phyloP scores from a whole-genome alignment of 2,329 filamentous ascomycete genomes.

The Neofusicoccum parvum region DNA sequence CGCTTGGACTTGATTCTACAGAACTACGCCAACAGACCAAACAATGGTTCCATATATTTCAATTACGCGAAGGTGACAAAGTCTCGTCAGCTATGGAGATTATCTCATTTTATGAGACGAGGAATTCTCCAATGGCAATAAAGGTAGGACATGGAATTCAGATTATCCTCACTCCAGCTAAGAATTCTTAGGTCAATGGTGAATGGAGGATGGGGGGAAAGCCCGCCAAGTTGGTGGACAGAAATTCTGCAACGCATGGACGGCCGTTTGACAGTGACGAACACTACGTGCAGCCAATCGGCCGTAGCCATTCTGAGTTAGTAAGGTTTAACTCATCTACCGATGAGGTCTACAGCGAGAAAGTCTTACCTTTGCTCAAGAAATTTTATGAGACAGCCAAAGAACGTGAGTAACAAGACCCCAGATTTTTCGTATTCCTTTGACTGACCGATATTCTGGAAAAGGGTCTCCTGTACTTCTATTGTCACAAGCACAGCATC shows the following conservation, averaged over 20 bases:
- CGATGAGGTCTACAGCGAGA: background rate
- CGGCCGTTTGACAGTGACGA: background rate
- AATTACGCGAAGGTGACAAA: background rate
- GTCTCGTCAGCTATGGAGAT: background rate
- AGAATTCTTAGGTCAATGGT: background rate
- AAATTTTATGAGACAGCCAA: background rate
- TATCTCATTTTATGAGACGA: background rate
- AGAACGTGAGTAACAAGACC: background rate
- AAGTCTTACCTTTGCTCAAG: background rate
- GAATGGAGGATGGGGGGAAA: background rate
- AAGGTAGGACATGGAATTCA: background rate
- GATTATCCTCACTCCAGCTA: background rate
- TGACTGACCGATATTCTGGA: background rate
- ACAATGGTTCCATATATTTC: background rate
- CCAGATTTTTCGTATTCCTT: background rate
- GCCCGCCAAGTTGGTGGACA: background rate
- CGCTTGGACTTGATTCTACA: background rate
- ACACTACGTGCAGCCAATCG: background rate
- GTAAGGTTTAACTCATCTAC: background rate
- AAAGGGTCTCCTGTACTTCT: background rate
- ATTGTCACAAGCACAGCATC: background rate
- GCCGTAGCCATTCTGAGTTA: background rate
- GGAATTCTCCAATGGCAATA: background rate
- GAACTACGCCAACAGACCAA: background rate
- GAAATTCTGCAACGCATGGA: background rate